Evolutionary conservation across 2,329 filamentous ascomycete genomes (phyloP), one percentile per base, ranked within the genome.

Genomic region (Zymoseptoria tritici): DNA sequence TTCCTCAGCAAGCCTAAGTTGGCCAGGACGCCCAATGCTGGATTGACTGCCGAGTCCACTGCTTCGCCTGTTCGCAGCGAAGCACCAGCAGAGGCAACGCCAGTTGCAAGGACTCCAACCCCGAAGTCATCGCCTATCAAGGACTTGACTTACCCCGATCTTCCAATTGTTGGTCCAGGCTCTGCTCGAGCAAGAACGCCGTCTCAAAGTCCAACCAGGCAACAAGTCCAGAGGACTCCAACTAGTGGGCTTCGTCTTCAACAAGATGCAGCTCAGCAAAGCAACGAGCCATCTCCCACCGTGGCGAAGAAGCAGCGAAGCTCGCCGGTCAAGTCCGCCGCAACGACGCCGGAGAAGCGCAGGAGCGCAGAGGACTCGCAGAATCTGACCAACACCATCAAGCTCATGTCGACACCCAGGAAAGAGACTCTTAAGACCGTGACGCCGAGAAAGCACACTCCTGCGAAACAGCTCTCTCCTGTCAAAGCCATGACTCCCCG

Each of bases 381-480:
- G 46, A 53, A 57, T 57, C 42, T 78, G 21, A 70, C 73, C 7
- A 76, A 78, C 60, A 78, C 73, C 46, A 78, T 80, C 66, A 79
- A 76, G 60, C 68, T 79, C 16, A 72, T 81, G 55, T 78, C 76
- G 0, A 81, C 79, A 0, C 79, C 79, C 4, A 70, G 78, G 52
- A 81, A 80, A 62, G 77, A 80, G 60, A 72, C 72, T 4, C 63
- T 71, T 36, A 71, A 69, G 57, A 64, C 73, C 19, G 62, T 72
- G 9, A 80, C 78, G 13, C 78, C 78, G 2, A 74, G 70, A 49
- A 73, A 73, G 56, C 68, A 70, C 36, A 64, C 67, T 6, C 65
- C 69, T 9, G 73, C 74, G 24, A 73, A 75, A 60, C 76, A 77
- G 57, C 59, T 69, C 11, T 78, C 75, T 13, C 76, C 77, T 7